Percentiles rank a stretch among this genome's conserved stretches.
Evolutionary conservation across 805 yeast species (phyloP).

Genomic region (Sugiyamaella americana): DNA sequence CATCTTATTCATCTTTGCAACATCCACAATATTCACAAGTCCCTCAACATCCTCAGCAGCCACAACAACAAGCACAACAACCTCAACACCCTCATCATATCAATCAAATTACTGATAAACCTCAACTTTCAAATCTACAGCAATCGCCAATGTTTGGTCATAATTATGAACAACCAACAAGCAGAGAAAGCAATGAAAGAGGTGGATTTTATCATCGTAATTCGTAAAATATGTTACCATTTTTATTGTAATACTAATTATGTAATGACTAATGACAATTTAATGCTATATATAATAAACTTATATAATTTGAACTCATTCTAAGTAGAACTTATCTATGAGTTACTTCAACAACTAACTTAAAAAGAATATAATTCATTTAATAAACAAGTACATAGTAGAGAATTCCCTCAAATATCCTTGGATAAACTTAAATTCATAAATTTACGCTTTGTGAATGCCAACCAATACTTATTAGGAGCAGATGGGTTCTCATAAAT

Average conservation of each 20-base stretch:
- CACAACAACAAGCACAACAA: not conserved
- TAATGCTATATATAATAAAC: not conserved
- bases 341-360: no score
- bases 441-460: slow-evolving; percentile 88
- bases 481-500: slow-evolving; percentile 52
- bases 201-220: not conserved
- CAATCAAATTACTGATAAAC: no score
- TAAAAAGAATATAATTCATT: no score
- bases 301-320: not conserved
- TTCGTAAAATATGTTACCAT: no score
- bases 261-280: not conserved
- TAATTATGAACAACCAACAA: slow-evolving; percentile 8
- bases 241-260: not conserved
- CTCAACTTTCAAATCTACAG: no score
- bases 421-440: slow-evolving; percentile 78
- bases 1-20: not conserved
- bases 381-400: no score
- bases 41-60: not conserved
- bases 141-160: not conserved
- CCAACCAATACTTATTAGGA: slow-evolving; percentile 93
- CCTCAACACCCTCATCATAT: not conserved
- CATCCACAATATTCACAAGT: not conserved
- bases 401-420: no score
- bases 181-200: slow-evolving; percentile 18
- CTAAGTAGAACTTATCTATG: no score